Conservation (phyloP, 768 basidiomycete species). For the Amanita rubescens region DNA sequence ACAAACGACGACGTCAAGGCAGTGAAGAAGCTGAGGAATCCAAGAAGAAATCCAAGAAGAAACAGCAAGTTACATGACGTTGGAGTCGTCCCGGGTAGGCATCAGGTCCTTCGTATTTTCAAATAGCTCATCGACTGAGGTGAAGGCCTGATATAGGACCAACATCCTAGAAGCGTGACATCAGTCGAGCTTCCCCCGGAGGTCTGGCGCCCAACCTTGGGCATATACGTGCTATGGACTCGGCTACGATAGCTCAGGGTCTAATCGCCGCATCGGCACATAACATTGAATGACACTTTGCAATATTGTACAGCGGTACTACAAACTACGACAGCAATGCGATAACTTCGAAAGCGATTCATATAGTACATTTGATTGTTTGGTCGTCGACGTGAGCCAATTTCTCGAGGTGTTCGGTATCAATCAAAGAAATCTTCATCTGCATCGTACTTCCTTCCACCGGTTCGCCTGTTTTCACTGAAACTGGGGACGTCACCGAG, state of each 20-base stretch:
- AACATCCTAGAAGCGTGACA: no score
- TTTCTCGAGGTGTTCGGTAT: neutral
- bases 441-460: neutral
- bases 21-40: conserved; percentile 16
- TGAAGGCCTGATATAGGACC: no score
- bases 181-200: no score
- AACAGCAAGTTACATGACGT: conserved; percentile 13
- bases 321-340: no score
- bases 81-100: neutral
- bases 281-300: no score
- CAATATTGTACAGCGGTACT: no score
- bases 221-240: no score
- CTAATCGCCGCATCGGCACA: no score
- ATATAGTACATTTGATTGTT: neutral
- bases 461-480: neutral
- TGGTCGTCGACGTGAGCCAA: neutral
- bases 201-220: no score
- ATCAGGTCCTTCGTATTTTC: neutral
- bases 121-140: neutral
- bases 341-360: neutral
- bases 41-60: conserved; percentile 31
- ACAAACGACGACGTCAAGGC: conserved; percentile 22
- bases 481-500: neutral
- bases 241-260: no score
- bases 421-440: neutral